Base-by-base conservation (phyloP, 2,329 filamentous ascomycete species). In the Cryphonectria parasitica region DNA sequence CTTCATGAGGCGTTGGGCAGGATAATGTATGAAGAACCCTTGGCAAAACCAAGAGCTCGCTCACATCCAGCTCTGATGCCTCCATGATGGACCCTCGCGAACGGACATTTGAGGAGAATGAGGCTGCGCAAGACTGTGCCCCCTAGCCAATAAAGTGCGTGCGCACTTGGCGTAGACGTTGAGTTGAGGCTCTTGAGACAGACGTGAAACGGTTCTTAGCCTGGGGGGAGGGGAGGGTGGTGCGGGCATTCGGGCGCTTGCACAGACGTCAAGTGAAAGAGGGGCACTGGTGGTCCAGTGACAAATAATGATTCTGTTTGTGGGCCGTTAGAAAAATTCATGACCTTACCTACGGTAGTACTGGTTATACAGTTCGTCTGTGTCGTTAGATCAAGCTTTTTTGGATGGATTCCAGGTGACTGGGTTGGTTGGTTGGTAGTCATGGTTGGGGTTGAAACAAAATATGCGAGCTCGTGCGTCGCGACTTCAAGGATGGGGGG, bases 181-280 rank as follows among this genome's bases (percentile, higher is more conserved):
- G 41, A 49, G 63, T 64, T 64, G 66, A 63, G 28, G 54, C 28
- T 58, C 64, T 67, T 66, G 71, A 72, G 71, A 72, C 71, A 72
- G 43, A 71, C 45, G 54, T 72, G 71, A 72, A 72, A 72, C 71
- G 45, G 60, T 61, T 56, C 63, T 41, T 54, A 64, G 68, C 34
- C 6, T 34, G 34, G 61, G 19, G 19, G 3, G 25, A 61, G 52
- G 34, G 56, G 36, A 1, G 34, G 34, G 3, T 34, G 6, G 34
- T 34, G 34, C 56, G 31, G 58, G 58, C 28, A 25, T 63, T 31
- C 56, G n/a, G 65, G 17, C 68, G 68, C 68, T 70, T 70, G 64
- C 64, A 63, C 64, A 39, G 66, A 60, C 19, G 8, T 49, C 45
- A 7, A n/a, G 45, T 1, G n/a, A 41, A 19, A 60, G 25, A 19